Evolutionary conservation across 2,329 filamentous ascomycete genomes (phyloP), one percentile per base, ranked within the genome.

Genomic region (Botrytis hyacinthi): DNA sequence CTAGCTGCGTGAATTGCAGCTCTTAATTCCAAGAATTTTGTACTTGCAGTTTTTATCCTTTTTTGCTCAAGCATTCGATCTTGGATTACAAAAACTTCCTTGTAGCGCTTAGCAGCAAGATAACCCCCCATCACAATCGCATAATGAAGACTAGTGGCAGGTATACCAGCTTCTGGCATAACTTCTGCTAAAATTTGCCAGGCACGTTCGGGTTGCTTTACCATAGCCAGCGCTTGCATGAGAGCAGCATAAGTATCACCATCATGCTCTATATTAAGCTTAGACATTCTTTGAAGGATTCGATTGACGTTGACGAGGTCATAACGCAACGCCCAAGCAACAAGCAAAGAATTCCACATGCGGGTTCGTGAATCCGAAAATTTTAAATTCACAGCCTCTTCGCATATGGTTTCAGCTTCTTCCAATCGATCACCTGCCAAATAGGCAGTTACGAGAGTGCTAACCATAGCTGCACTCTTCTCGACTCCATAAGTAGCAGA

Each of bases 291-390:
- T 44, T 83, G 81, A 76, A 90, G 87, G 4, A 89, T 81, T 71
- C 85, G 83, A 76, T 87, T 85, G 26, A 87, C 84, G n/a, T 84
- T 84, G 35, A 84, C 80, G 42, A 90, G 78, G 74, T 92, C 86
- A 72, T 91, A 87, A 10, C 87, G 86, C 72, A 88, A 83, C 10
- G 92, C 93, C 80, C 94, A 87, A 74, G 91, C 88, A 73, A 87
- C 86, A 7, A 98, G 84, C 46, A 98, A 83, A 71, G 89, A 86
- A 79, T 98, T 97, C 93, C 93, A 98, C 79, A 94, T 88, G 46
- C 86, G 84, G 3, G 90, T 90, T 35, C 87, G 84, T 2, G 86
- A 84, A 1, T 89, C 86, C 29, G 85, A 80, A 0, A 89, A 80
- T 22, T 84, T 83, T 75, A 85, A 84, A 20, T 82, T 81, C 35